Base-by-base conservation (phyloP, 2,329 filamentous ascomycete genomes). In the Penicillium sp. region DNA sequence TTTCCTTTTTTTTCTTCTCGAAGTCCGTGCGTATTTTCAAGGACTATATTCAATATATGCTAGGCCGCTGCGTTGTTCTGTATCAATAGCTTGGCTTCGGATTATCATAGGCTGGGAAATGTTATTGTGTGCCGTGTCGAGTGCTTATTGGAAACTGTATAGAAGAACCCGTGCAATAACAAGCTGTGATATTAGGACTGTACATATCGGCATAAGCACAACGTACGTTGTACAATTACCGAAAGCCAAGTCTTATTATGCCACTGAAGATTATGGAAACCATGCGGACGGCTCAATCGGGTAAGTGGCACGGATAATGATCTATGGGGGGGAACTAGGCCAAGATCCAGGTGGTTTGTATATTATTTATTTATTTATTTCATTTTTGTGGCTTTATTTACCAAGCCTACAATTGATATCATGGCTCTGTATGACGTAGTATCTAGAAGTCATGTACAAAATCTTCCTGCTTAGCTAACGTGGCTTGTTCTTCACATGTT, bases 51-150 rank as follows among this genome's bases (percentile, higher is more conserved):
- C 11, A 31, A 45, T 44, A 30, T 17, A 22, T 14, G 22, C 38
- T 41, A 36, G 50, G 55, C 22, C 49, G 54, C 40, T 49, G 55
- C 52, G 46, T 53, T 42, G 19, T 19, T 28, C 30, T 8, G 4
- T 30, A 22, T 49, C 43, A 14, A 35, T 41, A 40, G 28, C 43
- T 48, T 37, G 33, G 19, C 26, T 43, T 26, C 42, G 33, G 7
- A 31, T 33, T 22, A 16, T 6, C n/a, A 17, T 40, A 26, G 16
- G 19, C 28, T 12, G 19, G 35, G 28, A 30, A 30, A 44, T 40
- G 41, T 41, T 40, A 33, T 40, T 51, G 26, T 50, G 44, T 54
- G 51, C 53, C 57, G 59, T 57, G 55, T 61, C 55, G 48, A 49
- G 51, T 43, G 48, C 49, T 57, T 47, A 51, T 60, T 61, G 57